Base-by-base conservation (phyloP, 768 basidiomycete species). In the Amanita jacksonii region DNA sequence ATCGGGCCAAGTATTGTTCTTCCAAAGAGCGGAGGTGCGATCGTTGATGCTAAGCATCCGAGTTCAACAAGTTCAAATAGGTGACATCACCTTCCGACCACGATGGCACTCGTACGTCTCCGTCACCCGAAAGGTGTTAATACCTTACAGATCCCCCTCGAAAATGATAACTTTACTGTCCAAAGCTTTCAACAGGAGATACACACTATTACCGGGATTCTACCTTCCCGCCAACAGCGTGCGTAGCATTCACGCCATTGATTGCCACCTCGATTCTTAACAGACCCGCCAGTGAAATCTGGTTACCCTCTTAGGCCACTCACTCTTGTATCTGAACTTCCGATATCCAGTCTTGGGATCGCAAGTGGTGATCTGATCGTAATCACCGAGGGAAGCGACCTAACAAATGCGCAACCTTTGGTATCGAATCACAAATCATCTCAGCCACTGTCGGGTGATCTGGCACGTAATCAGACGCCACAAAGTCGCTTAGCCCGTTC, bases 221-320 rank as follows among this genome's bases (percentile, higher is more conserved):
- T 75, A 4, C 79, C 87, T 0, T 77, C 76, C 3, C 75, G 76
- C 25, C 93, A 94, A 68, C 81, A 80, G 49, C 61, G 93, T 91
- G 55, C 60, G 85, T 37, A 50, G 24, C 37, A n/a, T n/a, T n/a
- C n/a, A n/a, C n/a, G 41, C n/a, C 8, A 31, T 30, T 52, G 25
- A 36, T 41, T 10, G 10, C 32, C 33, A 41, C 38, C 37, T 49
- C 43, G 44, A 33, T 10, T 49, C 28, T 15, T 8, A 30, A 41
- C 30, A 18, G n/a, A 30, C 32, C 12, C 32, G 37, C 28, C 47
- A 88, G 86, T 89, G 46, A 87, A 80, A 63, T 67, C 74, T 12
- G 90, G 92, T 30, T 97, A 94, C 59, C 92, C 92, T 3, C 92
- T 90, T 0, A 75, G 71, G 33, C 52, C 76, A 1, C 69, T 96